These are phyloP conservation scores for Olyra latifolia DNA, from an alignment of 176 grass and related monocot genomes.

Conservation along the genomic window DNA sequence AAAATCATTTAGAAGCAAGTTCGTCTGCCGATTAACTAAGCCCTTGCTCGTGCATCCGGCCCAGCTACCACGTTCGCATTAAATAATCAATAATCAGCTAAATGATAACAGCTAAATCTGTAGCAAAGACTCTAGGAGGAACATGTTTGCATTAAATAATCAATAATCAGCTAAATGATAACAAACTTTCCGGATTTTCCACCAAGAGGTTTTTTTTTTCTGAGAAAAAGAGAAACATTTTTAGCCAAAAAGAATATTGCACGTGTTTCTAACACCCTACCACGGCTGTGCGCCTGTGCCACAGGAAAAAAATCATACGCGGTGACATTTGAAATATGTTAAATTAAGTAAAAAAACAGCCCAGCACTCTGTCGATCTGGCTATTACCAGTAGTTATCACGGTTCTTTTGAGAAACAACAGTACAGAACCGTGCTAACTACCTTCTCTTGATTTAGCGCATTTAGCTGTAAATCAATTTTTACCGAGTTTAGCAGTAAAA, in stretches of 20 bases:
- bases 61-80: too few species aligned
- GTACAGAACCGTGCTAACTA: not conserved
- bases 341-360: not conserved
- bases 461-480: not conserved
- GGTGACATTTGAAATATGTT: not conserved
- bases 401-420: not conserved
- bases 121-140: too few species aligned
- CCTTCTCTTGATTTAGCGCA: not conserved
- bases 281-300: not conserved
- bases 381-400: not conserved
- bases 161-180: too few species aligned
- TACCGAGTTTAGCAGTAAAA: conserved; percentile 5
- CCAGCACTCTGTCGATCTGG: not conserved
- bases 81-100: too few species aligned
- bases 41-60: too few species aligned
- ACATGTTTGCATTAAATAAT: too few species aligned
- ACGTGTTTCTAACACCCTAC: not conserved
- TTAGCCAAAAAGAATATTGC: not conserved
- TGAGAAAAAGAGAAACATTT: too few species aligned
- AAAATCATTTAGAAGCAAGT: too few species aligned
- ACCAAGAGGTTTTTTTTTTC: too few species aligned
- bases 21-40: too few species aligned
- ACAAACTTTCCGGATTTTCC: too few species aligned
- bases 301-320: not conserved
- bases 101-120: too few species aligned